These are phyloP conservation scores for Citrus inodora DNA, from an alignment of 345 rosid genomes.

Conservation along the genomic window DNA sequence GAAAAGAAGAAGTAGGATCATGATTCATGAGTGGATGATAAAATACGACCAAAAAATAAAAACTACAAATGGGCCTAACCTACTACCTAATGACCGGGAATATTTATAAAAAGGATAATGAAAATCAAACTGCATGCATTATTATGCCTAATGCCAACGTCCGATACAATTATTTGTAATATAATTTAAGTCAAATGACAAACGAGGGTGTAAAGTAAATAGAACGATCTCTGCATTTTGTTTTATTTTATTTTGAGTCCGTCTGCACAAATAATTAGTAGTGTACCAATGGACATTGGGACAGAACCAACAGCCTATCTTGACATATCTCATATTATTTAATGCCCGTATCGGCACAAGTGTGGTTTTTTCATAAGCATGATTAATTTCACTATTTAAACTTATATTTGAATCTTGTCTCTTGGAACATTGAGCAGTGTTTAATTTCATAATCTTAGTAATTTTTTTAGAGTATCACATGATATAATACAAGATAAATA, in stretches of 20 bases:
- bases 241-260: no score
- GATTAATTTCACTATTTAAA: neutral
- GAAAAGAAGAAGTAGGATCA: neutral
- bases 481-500: no score
- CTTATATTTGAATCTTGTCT: no score
- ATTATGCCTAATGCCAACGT: neutral
- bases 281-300: neutral
- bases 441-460: no score
- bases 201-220: neutral
- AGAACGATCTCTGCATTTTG: neutral
- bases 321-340: neutral
- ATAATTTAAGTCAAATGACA: neutral
- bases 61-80: neutral
- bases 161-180: neutral
- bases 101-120: neutral
- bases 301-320: neutral
- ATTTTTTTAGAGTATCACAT: no score
- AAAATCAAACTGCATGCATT: no score
- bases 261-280: neutral
- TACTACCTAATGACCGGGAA: conserved; percentile 16
- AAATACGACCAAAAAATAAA: neutral
- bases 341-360: neutral
- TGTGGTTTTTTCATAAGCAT: neutral
- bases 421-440: no score
- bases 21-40: neutral